Evolutionary conservation across 1,284 basidiomycete genomes (phyloP), one percentile per base, ranked within the genome.

Genomic region (Wallemia hederae): DNA sequence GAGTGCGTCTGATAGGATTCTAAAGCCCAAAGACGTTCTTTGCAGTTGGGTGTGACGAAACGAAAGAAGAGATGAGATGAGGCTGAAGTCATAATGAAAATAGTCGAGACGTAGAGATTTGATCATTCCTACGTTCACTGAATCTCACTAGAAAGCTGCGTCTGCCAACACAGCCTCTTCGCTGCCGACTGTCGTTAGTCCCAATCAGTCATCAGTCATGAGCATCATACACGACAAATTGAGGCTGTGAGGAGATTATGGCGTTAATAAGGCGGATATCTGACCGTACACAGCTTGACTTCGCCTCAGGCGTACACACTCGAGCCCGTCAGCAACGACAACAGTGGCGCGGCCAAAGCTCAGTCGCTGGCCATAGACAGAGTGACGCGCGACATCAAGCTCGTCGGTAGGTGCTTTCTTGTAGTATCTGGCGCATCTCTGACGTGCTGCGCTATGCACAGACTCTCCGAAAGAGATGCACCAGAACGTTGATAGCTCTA

Each of bases 361-460:
- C 49, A 77, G 66, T 79, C 80, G 28, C 73, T 86, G 68, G 78
- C 80, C 56, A 75, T 86, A 65, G 75, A 82, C 69, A 77, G 83
- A 63, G 74, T 76, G 25, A 80, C 81, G 24, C 82, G 82, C 28
- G 80, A 84, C 63, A 78, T 85, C 63, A 74, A 78, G 58, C 75
- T 85, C 60, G 81, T 80, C 67, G 71, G 83, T 82, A 65, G 68
- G 80, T 34, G 24, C 22, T 2, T 70, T 34, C 19, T 27, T 59
- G 24, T 19, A 1, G 19, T 27, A 17, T 33, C 11, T 2, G 11
- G 2, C 24, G 31, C 55, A 26, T 26, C 29, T 59, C 24, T n/a
- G n/a, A 25, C 27, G 29, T 24, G 31, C 3, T n/a, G 55, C 58
- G 39, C 27, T 49, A 49, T 63, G 28, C 59, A 27, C 57, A 63